A percentile compares a stretch with the other conserved stretches of the same genome.
These are phyloP conservation scores for Chrysoporthe deuterocubensis DNA, from an alignment of 2,329 filamentous ascomycete species.

Conservation along the genomic window DNA sequence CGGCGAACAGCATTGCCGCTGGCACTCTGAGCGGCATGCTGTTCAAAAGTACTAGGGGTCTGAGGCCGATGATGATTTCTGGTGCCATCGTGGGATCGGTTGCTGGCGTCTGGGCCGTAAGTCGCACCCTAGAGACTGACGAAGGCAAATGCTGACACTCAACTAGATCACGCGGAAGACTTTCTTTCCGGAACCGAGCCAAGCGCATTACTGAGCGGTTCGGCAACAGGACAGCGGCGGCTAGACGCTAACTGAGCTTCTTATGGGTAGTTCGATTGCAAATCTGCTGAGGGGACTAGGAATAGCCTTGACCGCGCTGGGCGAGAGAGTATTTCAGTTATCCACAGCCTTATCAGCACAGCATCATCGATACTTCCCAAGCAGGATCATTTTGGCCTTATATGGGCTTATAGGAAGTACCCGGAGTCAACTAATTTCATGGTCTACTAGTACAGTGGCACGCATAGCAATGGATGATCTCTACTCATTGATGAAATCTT, in stretches of 20 bases:
- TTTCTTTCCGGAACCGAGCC: constrained; percentile 31
- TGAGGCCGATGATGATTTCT: constrained; percentile 93
- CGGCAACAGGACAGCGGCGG: too few species aligned
- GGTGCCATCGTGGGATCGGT: constrained; percentile 85
- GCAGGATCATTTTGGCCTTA: background rate
- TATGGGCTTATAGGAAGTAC: constrained; percentile 30
- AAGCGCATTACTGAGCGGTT: constrained; percentile 2
- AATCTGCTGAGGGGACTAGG: background rate
- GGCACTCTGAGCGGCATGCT: constrained; percentile 89
- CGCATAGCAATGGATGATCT: constrained; percentile 55
- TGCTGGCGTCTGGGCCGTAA: constrained; percentile 89
- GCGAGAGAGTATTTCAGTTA: background rate
- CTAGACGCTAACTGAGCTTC: background rate
- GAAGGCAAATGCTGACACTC: constrained; percentile 4
- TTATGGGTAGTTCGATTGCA: background rate
- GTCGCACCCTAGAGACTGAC: constrained; percentile 42
- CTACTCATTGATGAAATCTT: constrained; percentile 55
- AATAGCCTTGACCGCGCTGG: background rate
- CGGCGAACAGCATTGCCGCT: constrained; percentile 83
- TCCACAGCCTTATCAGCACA: background rate
- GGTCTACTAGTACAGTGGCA: constrained; percentile 28
- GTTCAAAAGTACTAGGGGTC: constrained; percentile 92
- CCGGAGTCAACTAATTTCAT: constrained; percentile 28
- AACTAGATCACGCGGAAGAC: constrained; percentile 33
- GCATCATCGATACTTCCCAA: too few species aligned